phyloP scores from a whole-genome alignment of 1,284 basidiomycete species.

The Melampsora americana region DNA sequence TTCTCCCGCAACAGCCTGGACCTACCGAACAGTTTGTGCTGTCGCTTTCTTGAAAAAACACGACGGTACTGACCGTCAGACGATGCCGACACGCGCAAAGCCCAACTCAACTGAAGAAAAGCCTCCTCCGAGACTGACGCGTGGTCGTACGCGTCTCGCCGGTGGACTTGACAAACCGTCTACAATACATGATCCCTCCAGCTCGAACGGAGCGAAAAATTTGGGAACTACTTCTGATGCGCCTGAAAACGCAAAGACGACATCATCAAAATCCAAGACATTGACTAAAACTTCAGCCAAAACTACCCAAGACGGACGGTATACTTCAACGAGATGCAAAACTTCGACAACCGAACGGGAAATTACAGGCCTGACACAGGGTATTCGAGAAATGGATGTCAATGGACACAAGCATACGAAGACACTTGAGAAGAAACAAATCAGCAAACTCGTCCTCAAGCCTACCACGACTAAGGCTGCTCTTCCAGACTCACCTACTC shows the following conservation, averaged over 20 bases:
- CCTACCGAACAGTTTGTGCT: too few relatives aligned
- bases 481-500: background rate
- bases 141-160: constrained; percentile 8
- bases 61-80: background rate
- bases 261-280: background rate
- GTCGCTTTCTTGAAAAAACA: background rate
- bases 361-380: background rate
- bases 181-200: background rate
- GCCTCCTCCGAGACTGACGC: constrained; percentile 5
- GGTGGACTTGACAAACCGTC: background rate
- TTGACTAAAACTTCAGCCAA: background rate
- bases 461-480: background rate
- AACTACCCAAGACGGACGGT: background rate
- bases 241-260: background rate
- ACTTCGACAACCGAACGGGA: background rate
- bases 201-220: background rate
- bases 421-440: background rate
- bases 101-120: constrained; percentile 2
- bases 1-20: too few relatives aligned
- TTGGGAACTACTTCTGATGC: background rate
- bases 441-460: background rate
- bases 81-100: background rate
- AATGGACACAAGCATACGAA: background rate
- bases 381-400: background rate
- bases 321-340: background rate